A percentile compares a stretch with the other conserved stretches of the same genome.
Conservation (phyloP, 352 stramenopile genomes). For the Pythium oligandrum region DNA sequence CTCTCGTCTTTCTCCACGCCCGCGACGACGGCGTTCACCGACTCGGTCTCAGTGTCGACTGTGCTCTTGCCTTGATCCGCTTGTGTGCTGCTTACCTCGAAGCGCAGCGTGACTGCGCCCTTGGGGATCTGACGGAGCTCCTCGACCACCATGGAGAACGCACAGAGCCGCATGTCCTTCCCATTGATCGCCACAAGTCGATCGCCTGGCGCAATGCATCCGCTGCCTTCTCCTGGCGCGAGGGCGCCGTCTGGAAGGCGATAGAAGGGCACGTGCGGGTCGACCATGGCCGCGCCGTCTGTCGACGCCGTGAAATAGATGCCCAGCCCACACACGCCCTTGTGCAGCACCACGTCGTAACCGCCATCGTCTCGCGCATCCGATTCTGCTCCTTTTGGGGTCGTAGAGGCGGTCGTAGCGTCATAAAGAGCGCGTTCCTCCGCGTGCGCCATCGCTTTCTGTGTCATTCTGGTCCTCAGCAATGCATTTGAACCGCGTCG, state of each 20-base stretch:
- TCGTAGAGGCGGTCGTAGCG: too few species aligned
- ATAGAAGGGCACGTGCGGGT: slow-evolving; percentile 62
- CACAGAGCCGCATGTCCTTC: slow-evolving; percentile 20
- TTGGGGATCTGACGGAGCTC: slow-evolving; percentile 43
- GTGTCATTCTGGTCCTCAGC: too few species aligned
- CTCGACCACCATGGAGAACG: slow-evolving; percentile 52
- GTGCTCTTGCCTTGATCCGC: too few species aligned
- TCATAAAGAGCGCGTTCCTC: too few species aligned
- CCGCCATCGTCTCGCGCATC: not conserved
- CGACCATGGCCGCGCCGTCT: slow-evolving; percentile 42
- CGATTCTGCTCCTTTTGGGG: too few species aligned
- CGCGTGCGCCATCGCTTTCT: too few species aligned
- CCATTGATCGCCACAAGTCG: slow-evolving; percentile 44
- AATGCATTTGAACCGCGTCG: too few species aligned
- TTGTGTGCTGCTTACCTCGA: slow-evolving; percentile 14
- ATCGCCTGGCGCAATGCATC: slow-evolving; percentile 40
- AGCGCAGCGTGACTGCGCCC: slow-evolving; percentile 38
- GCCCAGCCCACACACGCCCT: slow-evolving; percentile 57
- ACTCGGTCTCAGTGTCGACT: too few species aligned
- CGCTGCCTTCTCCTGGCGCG: slow-evolving; percentile 56
- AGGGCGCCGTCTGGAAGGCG: slow-evolving; percentile 42
- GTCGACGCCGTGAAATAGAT: slow-evolving; percentile 56
- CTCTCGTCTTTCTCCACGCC: not conserved
- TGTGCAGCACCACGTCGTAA: slow-evolving; percentile 50
- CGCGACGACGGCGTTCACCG: too few species aligned